These are phyloP conservation scores for Sporopachydermia cereana DNA, from an alignment of 1,139 yeast genomes.

Conservation along the genomic window DNA sequence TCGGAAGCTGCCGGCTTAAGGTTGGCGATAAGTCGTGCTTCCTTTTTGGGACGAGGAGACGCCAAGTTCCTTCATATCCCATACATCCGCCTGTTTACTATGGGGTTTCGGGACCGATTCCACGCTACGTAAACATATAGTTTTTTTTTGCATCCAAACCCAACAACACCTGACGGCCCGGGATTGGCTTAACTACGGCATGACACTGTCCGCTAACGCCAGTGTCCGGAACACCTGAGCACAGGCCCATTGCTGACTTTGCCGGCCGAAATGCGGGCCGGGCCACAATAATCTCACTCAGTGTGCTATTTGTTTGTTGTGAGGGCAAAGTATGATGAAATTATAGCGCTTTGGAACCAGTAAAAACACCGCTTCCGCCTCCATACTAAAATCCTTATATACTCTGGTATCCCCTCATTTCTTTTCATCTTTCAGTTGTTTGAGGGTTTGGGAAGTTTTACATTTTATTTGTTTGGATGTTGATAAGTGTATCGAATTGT, in stretches of 20 bases:
- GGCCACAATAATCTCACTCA: no score
- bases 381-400: slow-evolving; percentile 5
- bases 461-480: not conserved
- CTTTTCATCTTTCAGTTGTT: slow-evolving; percentile 1
- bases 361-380: no score
- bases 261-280: no score
- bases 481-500: not conserved
- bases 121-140: not conserved
- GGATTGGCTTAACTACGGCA: not conserved
- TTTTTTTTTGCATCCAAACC: not conserved
- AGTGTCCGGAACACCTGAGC: no score
- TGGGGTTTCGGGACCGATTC: not conserved
- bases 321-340: no score
- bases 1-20: not conserved
- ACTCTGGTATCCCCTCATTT: slow-evolving; percentile 4
- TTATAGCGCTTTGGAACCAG: no score
- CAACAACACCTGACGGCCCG: not conserved
- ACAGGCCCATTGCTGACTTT: no score
- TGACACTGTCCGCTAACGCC: not conserved
- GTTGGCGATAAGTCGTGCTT: slow-evolving; percentile 1
- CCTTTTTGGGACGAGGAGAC: not conserved
- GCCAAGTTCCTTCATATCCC: not conserved
- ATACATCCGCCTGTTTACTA: not conserved
- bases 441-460: no score
- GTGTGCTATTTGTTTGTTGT: no score